These are phyloP conservation scores for Aureobasidium sp. DNA, from an alignment of 2,329 filamentous ascomycete species.

Conservation along the genomic window DNA sequence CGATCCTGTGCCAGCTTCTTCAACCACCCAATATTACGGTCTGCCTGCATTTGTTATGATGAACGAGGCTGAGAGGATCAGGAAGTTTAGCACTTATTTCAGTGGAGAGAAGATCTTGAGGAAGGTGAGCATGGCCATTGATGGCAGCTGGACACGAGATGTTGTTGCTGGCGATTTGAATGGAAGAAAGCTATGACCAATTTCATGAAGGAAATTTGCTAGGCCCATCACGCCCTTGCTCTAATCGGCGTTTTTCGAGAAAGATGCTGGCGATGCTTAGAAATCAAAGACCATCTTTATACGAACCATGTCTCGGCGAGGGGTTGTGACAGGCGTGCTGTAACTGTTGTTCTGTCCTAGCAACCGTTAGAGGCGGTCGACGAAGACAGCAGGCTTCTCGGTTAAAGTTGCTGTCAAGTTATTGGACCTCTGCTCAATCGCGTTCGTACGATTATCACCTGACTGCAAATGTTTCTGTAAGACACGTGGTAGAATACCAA, in stretches of 20 bases:
- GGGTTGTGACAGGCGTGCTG: not conserved
- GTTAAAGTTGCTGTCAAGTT: not conserved
- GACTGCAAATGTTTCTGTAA: not conserved
- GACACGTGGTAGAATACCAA: not conserved
- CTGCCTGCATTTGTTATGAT: constrained; percentile 51
- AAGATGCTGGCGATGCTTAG: constrained; percentile 1
- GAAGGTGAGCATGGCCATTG: constrained; percentile 44
- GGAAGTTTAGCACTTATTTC: constrained; percentile 43
- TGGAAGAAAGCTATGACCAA: not conserved
- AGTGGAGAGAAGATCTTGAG: constrained; percentile 47
- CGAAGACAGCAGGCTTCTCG: not conserved
- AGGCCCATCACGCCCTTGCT: constrained; percentile 1
- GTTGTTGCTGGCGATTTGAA: not conserved
- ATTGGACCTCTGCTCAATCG: not conserved
- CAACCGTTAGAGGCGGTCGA: not conserved
- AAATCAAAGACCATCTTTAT: not conserved
- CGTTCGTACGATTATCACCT: not conserved
- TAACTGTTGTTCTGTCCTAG: not conserved
- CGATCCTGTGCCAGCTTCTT: not conserved
- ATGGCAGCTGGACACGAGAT: constrained; percentile 21
- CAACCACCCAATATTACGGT: constrained; percentile 28
- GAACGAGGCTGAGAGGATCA: constrained; percentile 40
- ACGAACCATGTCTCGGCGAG: not conserved
- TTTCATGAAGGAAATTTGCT: not conserved
- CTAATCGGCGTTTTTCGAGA: not conserved